Percentiles rank a stretch among this genome's conserved stretches.
These are phyloP conservation scores for Quercus berberidifolia DNA, from an alignment of 306 rosid genomes.

Conservation along the genomic window DNA sequence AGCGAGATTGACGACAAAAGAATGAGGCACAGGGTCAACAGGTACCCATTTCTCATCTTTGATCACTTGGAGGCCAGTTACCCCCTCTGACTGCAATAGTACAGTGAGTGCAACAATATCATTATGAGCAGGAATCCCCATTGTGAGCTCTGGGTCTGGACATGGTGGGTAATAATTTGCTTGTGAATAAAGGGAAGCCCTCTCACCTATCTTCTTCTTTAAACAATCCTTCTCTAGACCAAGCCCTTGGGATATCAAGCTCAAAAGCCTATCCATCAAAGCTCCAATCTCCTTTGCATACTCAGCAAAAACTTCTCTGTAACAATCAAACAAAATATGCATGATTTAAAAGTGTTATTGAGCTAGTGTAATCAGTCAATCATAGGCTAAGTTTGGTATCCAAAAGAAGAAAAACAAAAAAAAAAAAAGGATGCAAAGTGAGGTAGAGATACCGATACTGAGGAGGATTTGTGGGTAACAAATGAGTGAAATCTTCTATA, in stretches of 20 bases:
- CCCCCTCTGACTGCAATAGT: slow-evolving; percentile 14
- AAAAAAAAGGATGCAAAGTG: too few relatives aligned
- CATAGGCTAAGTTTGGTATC: too few relatives aligned
- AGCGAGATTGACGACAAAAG: slow-evolving; percentile 13
- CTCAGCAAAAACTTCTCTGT: slow-evolving; percentile 38
- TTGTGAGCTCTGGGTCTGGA: slow-evolving; percentile 18
- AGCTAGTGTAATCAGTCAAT: too few relatives aligned
- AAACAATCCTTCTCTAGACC: slow-evolving; percentile 36
- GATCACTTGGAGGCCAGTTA: slow-evolving; percentile 3
- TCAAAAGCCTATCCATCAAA: slow-evolving; percentile 33
- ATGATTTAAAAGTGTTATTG: too few relatives aligned
- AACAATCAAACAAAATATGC: not conserved
- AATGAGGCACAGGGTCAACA: slow-evolving; percentile 15
- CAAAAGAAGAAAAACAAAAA: too few relatives aligned
- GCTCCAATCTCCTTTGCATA: slow-evolving; percentile 43
- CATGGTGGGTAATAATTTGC: slow-evolving; percentile 21
- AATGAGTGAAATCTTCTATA: slow-evolving; percentile 10
- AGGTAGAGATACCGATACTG: slow-evolving; percentile 15
- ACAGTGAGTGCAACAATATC: slow-evolving; percentile 13
- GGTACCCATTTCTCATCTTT: slow-evolving; percentile 14
- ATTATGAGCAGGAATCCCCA: slow-evolving; percentile 9
- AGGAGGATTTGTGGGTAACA: slow-evolving; percentile 33
- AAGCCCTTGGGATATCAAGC: slow-evolving; percentile 44
- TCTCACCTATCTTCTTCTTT: slow-evolving; percentile 30
- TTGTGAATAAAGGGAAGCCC: slow-evolving; percentile 19